Percentiles rank a stretch among this genome's conserved stretches.
phyloP scores from a whole-genome alignment of 768 basidiomycete species.

The Leccinum pellstonianum region DNA sequence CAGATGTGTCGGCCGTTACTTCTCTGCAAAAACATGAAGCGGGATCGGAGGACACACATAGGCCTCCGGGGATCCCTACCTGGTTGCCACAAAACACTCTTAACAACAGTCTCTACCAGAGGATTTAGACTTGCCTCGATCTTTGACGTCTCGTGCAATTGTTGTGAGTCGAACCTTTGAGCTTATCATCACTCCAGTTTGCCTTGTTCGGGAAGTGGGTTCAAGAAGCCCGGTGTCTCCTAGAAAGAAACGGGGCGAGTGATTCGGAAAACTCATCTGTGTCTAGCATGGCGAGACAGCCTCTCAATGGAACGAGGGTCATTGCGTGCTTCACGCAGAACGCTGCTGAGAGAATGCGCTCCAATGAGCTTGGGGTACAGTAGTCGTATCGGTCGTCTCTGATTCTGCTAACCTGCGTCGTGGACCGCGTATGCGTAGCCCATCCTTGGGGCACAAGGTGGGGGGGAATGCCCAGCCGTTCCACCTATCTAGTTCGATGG shows the following conservation, averaged over 20 bases:
- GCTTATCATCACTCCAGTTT: not conserved
- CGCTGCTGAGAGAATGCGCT: too few relatives aligned
- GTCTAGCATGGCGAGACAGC: not conserved
- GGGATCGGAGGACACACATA: conserved; percentile 1
- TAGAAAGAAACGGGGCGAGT: not conserved
- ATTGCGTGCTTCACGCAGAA: too few relatives aligned
- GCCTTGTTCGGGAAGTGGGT: not conserved
- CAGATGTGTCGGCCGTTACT: conserved; percentile 10
- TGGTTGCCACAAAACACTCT: conserved; percentile 17
- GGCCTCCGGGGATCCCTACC: too few relatives aligned
- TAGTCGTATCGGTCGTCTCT: too few relatives aligned
- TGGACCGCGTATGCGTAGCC: too few relatives aligned
- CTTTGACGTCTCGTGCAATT: conserved; percentile 19
- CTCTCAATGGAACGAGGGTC: not conserved
- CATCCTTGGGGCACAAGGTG: too few relatives aligned
- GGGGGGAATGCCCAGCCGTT: not conserved
- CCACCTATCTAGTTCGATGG: too few relatives aligned
- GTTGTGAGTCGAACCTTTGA: not conserved
- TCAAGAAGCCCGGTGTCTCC: not conserved
- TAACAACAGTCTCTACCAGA: conserved; percentile 24
- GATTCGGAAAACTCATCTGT: not conserved
- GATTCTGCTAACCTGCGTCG: too few relatives aligned
- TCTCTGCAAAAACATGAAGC: conserved; percentile 16
- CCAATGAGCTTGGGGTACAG: too few relatives aligned
- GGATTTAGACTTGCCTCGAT: conserved; percentile 19